Conservation (phyloP, 225 moss, liverwort and hornwort species). For the Pseudoscleropodium purum region DNA sequence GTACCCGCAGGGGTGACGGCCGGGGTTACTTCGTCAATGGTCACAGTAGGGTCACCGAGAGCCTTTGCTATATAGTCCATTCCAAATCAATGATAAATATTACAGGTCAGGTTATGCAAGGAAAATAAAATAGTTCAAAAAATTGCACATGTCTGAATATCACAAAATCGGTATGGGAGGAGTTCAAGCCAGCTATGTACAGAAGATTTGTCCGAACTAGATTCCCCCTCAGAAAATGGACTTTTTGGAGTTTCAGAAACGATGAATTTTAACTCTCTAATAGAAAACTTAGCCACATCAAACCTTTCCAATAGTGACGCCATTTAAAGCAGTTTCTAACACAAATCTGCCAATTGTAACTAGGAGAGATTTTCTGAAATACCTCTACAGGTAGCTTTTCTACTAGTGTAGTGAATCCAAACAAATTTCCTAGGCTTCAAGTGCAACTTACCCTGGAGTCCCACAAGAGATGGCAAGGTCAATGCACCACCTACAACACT, state of each 20-base stretch:
- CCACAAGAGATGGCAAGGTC: constrained; percentile 29
- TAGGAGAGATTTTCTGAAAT: neutral
- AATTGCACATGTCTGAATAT: neutral
- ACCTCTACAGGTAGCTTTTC: neutral
- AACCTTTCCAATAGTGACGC: neutral
- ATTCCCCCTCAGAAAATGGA: neutral
- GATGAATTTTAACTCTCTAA: neutral
- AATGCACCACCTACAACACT: constrained; percentile 37
- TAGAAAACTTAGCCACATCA: neutral
- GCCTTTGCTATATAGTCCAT: constrained; percentile 36
- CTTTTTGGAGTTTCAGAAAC: neutral
- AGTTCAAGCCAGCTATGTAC: neutral
- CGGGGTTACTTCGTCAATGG: constrained; percentile 52
- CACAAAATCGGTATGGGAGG: neutral
- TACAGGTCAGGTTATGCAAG: neutral
- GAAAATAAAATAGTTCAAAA: neutral
- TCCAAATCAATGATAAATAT: neutral
- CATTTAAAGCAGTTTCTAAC: neutral
- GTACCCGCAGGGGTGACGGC: constrained; percentile 31
- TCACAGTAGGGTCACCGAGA: constrained; percentile 52
- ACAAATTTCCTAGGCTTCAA: neutral
- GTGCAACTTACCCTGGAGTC: constrained; percentile 26
- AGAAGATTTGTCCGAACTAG: neutral
- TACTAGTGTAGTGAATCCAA: neutral
- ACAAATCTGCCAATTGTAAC: neutral